Evolutionary conservation across 345 rosid genomes (phyloP), one percentile per base, ranked within the genome.

Genomic region (Moricandia arvensis): DNA sequence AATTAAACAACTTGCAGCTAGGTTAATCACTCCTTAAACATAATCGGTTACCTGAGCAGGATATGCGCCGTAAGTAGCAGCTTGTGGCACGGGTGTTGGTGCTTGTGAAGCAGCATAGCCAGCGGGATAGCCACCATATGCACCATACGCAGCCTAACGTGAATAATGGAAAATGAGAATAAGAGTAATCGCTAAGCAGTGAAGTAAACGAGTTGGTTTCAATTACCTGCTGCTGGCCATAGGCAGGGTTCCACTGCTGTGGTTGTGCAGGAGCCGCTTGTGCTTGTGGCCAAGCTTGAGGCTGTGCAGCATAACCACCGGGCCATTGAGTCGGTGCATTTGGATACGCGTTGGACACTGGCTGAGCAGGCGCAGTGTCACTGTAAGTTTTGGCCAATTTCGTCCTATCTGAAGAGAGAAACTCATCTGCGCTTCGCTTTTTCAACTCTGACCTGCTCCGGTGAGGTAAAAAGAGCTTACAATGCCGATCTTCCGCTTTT

Each of bases 401-500:
- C 35, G 91, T 73, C 79, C 83, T 91, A 72, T 96, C 99, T 15
- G 98, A 93, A 38, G 90, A 65, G 38, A 89, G 83, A 75, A 76
- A 87, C 61, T 96, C 98, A 70, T 93, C 98, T 3, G 96, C 96
- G 47, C 84, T 88, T 49, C 96, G 93, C 81, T 96, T 96, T 79
- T 73, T 96, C 13, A 86, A 73, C 66, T 88, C 91, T 58, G 93
- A 80, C 45, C 82, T 84, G 79, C 89, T 83, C 78, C 86, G 85
- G 65, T 82, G 89, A 64, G 53, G 53, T 45, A 45, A 45, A 45
- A 96, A 93, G 60, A 86, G 83, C 72, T 87, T 89, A 26, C 93
- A 88, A 75, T 96, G 99, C 54, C 86, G 85, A 79, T 89, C 88
- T 79, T 89, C 90, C 7, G 97, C 98, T 76, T 83, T 96, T 80